phyloP scores from a whole-genome alignment of 2,329 filamentous ascomycete species.

The Hypomyces perniciosus region DNA sequence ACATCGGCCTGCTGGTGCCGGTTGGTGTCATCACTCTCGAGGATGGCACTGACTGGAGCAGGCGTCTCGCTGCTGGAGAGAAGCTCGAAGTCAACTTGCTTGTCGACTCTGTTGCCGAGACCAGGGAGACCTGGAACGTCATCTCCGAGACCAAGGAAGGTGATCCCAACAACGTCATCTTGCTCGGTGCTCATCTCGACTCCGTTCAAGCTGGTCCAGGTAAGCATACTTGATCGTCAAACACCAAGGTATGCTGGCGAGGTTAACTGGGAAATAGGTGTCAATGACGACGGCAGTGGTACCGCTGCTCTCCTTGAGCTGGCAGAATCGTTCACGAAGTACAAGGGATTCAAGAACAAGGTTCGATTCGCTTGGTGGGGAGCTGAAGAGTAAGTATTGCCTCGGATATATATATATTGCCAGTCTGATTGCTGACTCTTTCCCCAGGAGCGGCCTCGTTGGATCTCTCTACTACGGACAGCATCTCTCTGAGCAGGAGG shows the following conservation, averaged over 20 bases:
- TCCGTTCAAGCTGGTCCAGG: conserved; percentile 32
- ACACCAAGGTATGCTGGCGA: not conserved
- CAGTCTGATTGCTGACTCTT: not conserved
- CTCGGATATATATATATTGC: not conserved
- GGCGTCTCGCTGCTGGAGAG: conserved; percentile 25
- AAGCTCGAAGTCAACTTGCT: conserved; percentile 24
- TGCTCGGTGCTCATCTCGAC: conserved; percentile 37
- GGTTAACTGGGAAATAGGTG: not conserved
- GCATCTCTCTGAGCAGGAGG: conserved; percentile 30
- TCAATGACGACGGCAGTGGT: conserved; percentile 37
- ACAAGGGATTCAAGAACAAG: conserved; percentile 32
- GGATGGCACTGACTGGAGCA: conserved; percentile 27
- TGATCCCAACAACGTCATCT: conserved; percentile 33
- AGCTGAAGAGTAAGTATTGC: conserved; percentile 30
- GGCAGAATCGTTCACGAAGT: conserved; percentile 27
- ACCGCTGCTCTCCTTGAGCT: conserved; percentile 31
- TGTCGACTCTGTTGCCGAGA: conserved; percentile 29
- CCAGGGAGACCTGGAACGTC: conserved; percentile 32
- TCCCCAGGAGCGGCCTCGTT: conserved; percentile 31
- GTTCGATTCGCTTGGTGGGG: conserved; percentile 36
- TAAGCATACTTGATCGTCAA: not conserved
- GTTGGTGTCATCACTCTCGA: conserved; percentile 27
- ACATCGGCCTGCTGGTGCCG: conserved; percentile 27
- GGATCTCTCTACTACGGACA: conserved; percentile 38
- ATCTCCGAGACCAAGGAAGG: conserved; percentile 36